A percentile compares a stretch with the other conserved stretches of the same genome.
These are phyloP conservation scores for Phytophthora citricola DNA, from an alignment of 352 stramenopile genomes.

Conservation along the genomic window DNA sequence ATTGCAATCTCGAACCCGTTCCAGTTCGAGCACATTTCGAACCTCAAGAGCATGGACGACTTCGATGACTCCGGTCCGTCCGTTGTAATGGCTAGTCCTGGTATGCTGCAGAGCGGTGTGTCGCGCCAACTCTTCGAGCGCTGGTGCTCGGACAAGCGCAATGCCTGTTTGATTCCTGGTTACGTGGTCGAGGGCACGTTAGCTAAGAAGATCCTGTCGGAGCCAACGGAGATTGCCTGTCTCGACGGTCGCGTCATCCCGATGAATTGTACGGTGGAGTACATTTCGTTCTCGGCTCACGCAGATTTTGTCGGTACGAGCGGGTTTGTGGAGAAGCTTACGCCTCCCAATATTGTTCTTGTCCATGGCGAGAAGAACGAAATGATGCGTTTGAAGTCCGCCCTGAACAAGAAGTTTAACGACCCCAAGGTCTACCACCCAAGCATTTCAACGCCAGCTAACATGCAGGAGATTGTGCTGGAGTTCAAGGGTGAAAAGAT, in stretches of 20 bases:
- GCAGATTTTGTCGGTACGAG: conserved; percentile 97
- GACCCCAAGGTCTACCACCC: conserved; percentile 85
- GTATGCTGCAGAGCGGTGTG: conserved; percentile 99
- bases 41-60: conserved; percentile 96
- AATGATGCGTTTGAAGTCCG: conserved; percentile 96
- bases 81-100: conserved; percentile 98
- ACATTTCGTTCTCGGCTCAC: conserved; percentile 98
- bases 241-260: conserved; percentile 94
- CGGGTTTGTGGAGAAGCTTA: conserved; percentile 95
- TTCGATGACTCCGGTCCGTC: conserved; percentile 98
- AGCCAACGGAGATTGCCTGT: conserved; percentile 96
- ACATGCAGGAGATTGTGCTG: conserved; percentile 89
- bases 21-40: conserved; percentile 97
- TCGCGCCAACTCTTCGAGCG: conserved; percentile 97
- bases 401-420: conserved; percentile 92
- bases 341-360: conserved; percentile 94
- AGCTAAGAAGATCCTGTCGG: conserved; percentile 97
- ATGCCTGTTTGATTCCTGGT: conserved; percentile 98
- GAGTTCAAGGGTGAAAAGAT: conserved; percentile 92
- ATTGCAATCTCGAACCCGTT: conserved; percentile 99
- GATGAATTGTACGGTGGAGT: conserved; percentile 96
- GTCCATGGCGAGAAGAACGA: conserved; percentile 98
- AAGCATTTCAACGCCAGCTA: conserved; percentile 84
- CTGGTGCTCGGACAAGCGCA: conserved; percentile 98
- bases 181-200: conserved; percentile 99